Evolutionary conservation across 306 rosid genomes (phyloP), one percentile per base, ranked within the genome.

Genomic region (Cajanus cajan): DNA sequence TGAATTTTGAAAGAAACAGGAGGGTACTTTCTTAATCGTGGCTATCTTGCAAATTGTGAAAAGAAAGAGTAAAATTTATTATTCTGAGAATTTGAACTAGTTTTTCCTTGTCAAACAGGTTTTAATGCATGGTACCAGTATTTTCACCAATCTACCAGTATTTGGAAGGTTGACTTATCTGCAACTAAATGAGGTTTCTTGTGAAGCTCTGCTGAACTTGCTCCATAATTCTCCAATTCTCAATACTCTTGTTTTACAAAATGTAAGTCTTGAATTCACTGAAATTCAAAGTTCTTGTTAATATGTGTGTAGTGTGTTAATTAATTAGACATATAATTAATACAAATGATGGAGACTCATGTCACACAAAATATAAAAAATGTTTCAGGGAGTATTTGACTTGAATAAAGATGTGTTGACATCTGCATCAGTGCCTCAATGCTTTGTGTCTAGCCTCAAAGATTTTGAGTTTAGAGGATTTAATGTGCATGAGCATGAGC

Each of bases 161-260:
- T 82, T 86, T 58, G 78, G 78, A 59, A 76, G 75, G 24, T 66
- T 86, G 73, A 66, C 22, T 22, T 58, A 65, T 76, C 82, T 86
- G 64, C 74, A 86, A 76, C 73, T 86, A 34, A 71, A 86, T 18
- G 86, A 82, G 62, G 80, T 76, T 63, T 58, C 68, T 16, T 71
- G 78, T 73, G 83, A 79, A 86, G 75, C 80, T 68, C 68, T 86
- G 18, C 3, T 82, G 37, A 78, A 80, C 6, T 28, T 86, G 1
- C 83, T 86, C 34, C 74, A 79, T 54, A 83, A 79, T 50, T 79
- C 87, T 9, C 89, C 89, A n/a, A 58, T 21, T 24, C 86, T 86
- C 13, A 36, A 64, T 1, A 71, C 78, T 71, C 70, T 82, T 64
- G 76, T 74, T 58, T 74, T 85, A 71, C 82, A 78, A n/a, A 78